A percentile compares a stretch with the other conserved stretches of the same genome.
These are phyloP conservation scores for Myxozyma neglecta DNA, from an alignment of 805 yeast species.

Conservation along the genomic window DNA sequence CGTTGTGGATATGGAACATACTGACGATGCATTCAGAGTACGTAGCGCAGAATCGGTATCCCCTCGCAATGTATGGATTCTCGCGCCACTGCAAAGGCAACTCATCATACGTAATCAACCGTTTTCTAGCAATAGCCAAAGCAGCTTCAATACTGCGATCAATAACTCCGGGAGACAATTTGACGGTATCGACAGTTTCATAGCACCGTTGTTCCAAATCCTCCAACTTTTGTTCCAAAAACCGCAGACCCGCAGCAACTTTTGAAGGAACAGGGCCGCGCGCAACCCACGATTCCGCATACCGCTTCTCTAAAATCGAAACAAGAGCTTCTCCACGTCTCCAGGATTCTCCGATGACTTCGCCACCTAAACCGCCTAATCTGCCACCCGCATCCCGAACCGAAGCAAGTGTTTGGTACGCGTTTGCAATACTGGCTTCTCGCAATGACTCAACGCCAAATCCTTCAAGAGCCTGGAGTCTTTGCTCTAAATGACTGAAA, in stretches of 20 bases:
- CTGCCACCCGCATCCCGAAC: constrained; percentile 32
- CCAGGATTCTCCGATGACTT: constrained; percentile 39
- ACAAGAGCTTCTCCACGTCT: constrained; percentile 40
- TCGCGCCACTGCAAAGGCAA: constrained; percentile 93
- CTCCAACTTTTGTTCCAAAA: constrained; percentile 39
- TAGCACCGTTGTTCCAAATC: constrained; percentile 39
- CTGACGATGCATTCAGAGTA: constrained; percentile 62
- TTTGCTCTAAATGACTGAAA: constrained; percentile 31
- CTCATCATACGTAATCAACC: constrained; percentile 74
- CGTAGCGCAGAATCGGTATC: constrained; percentile 76
- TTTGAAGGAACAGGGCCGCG: constrained; percentile 31
- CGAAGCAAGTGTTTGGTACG: constrained; percentile 36
- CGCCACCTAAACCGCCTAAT: constrained; percentile 32
- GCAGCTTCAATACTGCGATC: constrained; percentile 29
- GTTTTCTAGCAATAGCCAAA: constrained; percentile 36
- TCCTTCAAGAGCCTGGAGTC: constrained; percentile 41
- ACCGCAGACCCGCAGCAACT: constrained; percentile 37
- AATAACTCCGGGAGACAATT: background rate
- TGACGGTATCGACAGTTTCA: constrained; percentile 21
- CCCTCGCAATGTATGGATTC: constrained; percentile 77
- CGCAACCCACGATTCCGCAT: constrained; percentile 23
- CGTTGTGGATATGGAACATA: constrained; percentile 72
- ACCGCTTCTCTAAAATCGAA: constrained; percentile 35
- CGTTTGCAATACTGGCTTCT: constrained; percentile 38
- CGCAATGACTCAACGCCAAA: constrained; percentile 35